Conservation (phyloP, 495 filamentous ascomycete genomes). For the Peziza echinospora region DNA sequence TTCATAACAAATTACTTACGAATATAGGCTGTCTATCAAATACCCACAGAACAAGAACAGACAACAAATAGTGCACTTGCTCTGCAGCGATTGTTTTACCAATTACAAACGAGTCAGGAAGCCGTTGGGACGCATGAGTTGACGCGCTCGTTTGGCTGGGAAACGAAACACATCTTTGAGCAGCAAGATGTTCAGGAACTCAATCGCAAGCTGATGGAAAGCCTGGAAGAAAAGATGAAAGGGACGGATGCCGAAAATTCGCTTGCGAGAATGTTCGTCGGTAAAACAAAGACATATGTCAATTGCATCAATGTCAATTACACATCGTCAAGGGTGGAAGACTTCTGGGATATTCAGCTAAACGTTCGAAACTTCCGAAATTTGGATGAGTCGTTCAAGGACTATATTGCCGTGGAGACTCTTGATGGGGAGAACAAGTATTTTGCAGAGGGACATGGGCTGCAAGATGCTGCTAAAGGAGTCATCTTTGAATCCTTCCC, state of each 20-base stretch:
- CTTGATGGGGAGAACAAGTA: conserved; percentile 98
- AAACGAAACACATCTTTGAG: conserved; percentile 92
- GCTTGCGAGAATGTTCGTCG: conserved; percentile 73
- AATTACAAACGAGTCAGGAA: conserved; percentile 57
- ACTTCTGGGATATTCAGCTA: conserved; percentile 97
- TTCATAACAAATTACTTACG: too few relatives aligned
- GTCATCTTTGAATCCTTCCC: conserved; percentile 95
- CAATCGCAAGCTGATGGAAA: conserved; percentile 88
- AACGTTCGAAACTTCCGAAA: conserved; percentile 89
- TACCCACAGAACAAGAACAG: conserved; percentile 70
- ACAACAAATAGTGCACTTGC: conserved; percentile 79
- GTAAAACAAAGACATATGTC: conserved; percentile 95
- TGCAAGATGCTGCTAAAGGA: conserved; percentile 93
- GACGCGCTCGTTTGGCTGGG: conserved; percentile 93
- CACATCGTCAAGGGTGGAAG: conserved; percentile 81
- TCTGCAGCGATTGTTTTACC: conserved; percentile 82
- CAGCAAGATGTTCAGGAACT: conserved; percentile 98
- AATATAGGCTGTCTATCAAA: conserved; percentile 76
- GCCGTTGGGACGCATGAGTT: conserved; percentile 83
- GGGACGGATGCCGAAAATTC: conserved; percentile 87
- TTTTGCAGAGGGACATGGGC: conserved; percentile 67
- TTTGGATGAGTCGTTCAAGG: conserved; percentile 79
- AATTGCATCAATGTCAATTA: conserved; percentile 97
- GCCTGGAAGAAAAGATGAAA: conserved; percentile 92
- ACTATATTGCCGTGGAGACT: conserved; percentile 90